phyloP scores from a whole-genome alignment of 176 grass and related monocot genomes.

The Sorghum bicolor region Sorghum_bicolor_NCBIv3 NC_012879.2:1854501-1855000 shows the following conservation, averaged over 20 bases:
- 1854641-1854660: not conserved
- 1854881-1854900: slow-evolving; percentile 73
- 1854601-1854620: too few species aligned
- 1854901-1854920: slow-evolving; percentile 96
- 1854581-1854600: too few species aligned
- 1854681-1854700: slow-evolving; percentile 61
- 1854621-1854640: not conserved
- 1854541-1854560: too few species aligned
- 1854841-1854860: slow-evolving; percentile 80
- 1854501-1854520: not conserved
- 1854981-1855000: slow-evolving; percentile 90
- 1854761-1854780: not conserved
- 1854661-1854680: slow-evolving; percentile 37
- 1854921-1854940: slow-evolving; percentile 62
- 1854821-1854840: slow-evolving; percentile 67
- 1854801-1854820: slow-evolving; percentile 29
- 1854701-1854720: slow-evolving; percentile 28
- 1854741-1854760: slow-evolving; percentile 36
- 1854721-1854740: slow-evolving; percentile 38
- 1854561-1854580: too few species aligned
- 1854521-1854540: not conserved
- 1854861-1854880: slow-evolving; percentile 84
- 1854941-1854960: slow-evolving; percentile 62
- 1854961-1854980: slow-evolving; percentile 56
- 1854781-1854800: not conserved